phyloP scores from a whole-genome alignment of 129 eudicot genomes.

The Flaveria trinervia region DNA sequence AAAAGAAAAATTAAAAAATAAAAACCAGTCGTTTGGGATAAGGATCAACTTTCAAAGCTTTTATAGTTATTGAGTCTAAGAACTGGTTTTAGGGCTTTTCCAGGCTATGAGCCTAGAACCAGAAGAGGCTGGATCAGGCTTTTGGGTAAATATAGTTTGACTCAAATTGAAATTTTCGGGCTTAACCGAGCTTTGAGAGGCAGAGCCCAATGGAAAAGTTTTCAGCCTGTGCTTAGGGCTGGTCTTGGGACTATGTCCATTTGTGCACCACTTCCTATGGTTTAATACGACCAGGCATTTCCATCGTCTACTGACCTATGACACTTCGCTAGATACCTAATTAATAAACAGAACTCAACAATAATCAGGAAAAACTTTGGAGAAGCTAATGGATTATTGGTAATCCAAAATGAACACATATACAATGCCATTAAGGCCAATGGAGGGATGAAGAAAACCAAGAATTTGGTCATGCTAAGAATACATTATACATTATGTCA shows the following conservation, averaged over 20 bases:
- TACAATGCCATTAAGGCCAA: neutral
- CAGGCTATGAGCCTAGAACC: neutral
- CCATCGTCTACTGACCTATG: slow-evolving; percentile 31
- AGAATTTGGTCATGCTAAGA: neutral
- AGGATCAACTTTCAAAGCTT: neutral
- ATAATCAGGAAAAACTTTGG: slow-evolving; percentile 24
- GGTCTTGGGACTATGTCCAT: neutral
- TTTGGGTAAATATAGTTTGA: neutral
- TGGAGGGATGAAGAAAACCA: slow-evolving; percentile 10
- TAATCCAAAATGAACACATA: slow-evolving; percentile 9
- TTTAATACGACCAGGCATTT: slow-evolving; percentile 11
- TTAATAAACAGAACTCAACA: slow-evolving; percentile 40
- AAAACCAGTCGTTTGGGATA: neutral
- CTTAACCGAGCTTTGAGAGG: neutral
- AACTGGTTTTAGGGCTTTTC: neutral
- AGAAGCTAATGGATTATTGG: slow-evolving; percentile 12
- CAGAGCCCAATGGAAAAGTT: neutral
- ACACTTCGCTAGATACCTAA: slow-evolving; percentile 79
- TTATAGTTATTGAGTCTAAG: neutral
- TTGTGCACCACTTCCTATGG: neutral
- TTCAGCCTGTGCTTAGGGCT: neutral
- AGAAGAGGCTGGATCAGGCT: neutral
- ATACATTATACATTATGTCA: neutral
- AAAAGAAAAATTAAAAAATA: neutral
- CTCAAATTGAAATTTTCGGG: neutral